A percentile compares a stretch with the other conserved stretches of the same genome.
Conservation (phyloP, 2,329 filamentous ascomycete species). For the Colletotrichum paranaense region DNA sequence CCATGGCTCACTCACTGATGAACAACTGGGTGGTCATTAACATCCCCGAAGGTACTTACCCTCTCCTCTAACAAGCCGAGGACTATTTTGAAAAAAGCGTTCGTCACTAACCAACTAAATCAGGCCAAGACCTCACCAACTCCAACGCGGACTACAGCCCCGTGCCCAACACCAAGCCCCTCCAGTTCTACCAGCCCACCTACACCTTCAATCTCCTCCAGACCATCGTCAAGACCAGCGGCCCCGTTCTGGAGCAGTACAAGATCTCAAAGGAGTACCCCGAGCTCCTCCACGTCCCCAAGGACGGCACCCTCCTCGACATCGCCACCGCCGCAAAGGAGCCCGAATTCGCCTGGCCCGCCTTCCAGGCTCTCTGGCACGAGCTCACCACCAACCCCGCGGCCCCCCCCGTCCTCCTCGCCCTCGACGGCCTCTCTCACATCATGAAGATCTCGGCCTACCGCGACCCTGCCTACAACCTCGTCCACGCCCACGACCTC, state of each 20-base stretch:
- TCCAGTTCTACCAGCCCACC: conserved; percentile 80
- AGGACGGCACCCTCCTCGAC: conserved; percentile 72
- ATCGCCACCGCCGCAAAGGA: conserved; percentile 80
- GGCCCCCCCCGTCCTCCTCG: conserved; percentile 73
- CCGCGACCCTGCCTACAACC: conserved; percentile 74
- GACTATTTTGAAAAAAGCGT: background rate
- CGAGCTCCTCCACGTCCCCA: conserved; percentile 68
- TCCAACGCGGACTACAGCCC: conserved; percentile 84
- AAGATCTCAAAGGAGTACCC: conserved; percentile 58
- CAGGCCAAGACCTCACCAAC: conserved; percentile 84
- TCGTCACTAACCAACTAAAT: background rate
- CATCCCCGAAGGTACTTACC: conserved; percentile 81
- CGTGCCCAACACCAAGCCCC: conserved; percentile 67
- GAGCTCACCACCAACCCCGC: conserved; percentile 72
- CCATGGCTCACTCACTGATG: conserved; percentile 82
- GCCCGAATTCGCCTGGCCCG: conserved; percentile 80
- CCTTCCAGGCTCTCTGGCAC: conserved; percentile 83
- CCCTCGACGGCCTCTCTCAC: conserved; percentile 83
- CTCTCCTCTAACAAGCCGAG: no score
- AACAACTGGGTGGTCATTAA: conserved; percentile 91
- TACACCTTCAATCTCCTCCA: conserved; percentile 82
- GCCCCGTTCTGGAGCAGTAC: conserved; percentile 66
- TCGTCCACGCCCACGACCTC: conserved; percentile 89
- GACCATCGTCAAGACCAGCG: conserved; percentile 79
- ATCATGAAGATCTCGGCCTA: conserved; percentile 85